These are phyloP conservation scores for Shiraia sp. DNA, from an alignment of 2,329 filamentous ascomycete genomes.

Conservation along the genomic window DNA sequence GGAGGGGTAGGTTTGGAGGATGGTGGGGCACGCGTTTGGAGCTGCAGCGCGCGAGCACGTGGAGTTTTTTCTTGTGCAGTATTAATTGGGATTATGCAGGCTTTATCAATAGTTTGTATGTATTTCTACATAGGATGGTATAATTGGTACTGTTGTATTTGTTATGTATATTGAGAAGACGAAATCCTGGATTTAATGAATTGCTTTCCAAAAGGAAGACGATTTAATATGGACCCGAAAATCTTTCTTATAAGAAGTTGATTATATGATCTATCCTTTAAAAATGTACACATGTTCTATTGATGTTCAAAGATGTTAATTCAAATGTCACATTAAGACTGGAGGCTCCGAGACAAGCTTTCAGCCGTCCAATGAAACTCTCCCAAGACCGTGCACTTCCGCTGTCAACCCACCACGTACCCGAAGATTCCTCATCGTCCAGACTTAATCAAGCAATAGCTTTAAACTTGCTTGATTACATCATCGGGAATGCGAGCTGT, in stretches of 20 bases:
- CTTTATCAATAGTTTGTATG: not conserved
- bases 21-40: conserved; percentile 10
- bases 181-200: too few species aligned
- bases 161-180: too few species aligned
- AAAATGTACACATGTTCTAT: too few species aligned
- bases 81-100: not conserved
- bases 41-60: conserved; percentile 17
- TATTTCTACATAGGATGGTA: too few species aligned
- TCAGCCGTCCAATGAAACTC: not conserved
- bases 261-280: too few species aligned
- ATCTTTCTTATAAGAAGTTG: too few species aligned
- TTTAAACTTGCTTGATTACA: not conserved
- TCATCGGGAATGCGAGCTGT: not conserved
- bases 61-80: not conserved
- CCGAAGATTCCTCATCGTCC: not conserved
- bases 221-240: too few species aligned
- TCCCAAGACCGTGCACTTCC: conserved; percentile 9
- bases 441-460: not conserved
- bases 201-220: too few species aligned
- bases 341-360: too few species aligned
- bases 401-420: not conserved
- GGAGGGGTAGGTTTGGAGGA: conserved; percentile 2
- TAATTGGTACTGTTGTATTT: too few species aligned
- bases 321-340: too few species aligned
- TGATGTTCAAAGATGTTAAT: too few species aligned